Evolutionary conservation across 2,329 filamentous ascomycete species (phyloP), one percentile per base, ranked within the genome.

Genomic region (Trichoderma sp.): DNA sequence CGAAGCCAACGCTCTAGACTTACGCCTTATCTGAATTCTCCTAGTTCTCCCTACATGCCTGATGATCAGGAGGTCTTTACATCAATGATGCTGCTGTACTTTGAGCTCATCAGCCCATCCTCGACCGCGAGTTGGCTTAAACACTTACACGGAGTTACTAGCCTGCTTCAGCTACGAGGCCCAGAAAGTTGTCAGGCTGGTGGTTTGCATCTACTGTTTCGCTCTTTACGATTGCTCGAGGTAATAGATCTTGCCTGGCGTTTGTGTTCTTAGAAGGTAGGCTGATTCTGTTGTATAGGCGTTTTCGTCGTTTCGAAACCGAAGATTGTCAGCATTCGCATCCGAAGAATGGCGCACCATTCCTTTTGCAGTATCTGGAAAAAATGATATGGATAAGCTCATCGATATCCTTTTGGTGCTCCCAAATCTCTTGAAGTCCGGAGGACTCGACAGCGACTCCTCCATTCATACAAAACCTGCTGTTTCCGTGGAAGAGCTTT

Each of bases 101-200:
- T 68, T 36, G 66, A 68, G 13, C 66, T 61, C 26, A 61, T 68
- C 12, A 47, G 26, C 15, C 66, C 66, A n/a, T 68, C 55, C 17
- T 59, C 66, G 43, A 68, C 66, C 34, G 66, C 55, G 12, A 68
- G 66, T 13, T 68, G 66, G 66, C 66, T 68, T n/a, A 68, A 68
- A 26, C 66, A 68, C 32, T 26, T 68, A 36, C 57, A 58, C 20
- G 55, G 66, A 13, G 34, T 68, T 13, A 34, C 57, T 1, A 68
- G 36, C 26, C n/a, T 61, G 2, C 36, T 68, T 6, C 55, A 61
- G 17, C 11, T 68, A 39, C 55, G 66, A 50, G 66, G 66, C 6
- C 15, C 55, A 9, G 23, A 68, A 23, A 30, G 57, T 8, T 68
- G 66, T 17, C 66, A 68, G 20, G 11, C 8, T 23, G 66, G 66